Evolutionary conservation across 768 basidiomycete species (phyloP).

Genomic region (Suillus luteus): DNA sequence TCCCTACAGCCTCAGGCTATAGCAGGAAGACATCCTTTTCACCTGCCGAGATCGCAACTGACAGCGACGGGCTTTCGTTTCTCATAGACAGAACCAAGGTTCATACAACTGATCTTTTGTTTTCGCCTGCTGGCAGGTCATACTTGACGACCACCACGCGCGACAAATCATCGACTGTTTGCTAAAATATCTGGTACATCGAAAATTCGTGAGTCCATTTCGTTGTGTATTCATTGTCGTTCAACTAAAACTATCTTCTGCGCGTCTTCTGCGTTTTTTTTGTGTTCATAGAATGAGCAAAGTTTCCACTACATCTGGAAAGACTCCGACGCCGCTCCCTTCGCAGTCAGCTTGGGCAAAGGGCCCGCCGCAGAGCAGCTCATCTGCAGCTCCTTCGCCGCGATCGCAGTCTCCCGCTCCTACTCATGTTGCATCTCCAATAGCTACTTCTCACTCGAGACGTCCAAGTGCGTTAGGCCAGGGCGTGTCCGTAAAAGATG

Average conservation of each 20-base stretch:
- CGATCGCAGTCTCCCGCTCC: constrained; percentile 81
- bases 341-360: constrained; percentile 88
- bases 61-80: constrained; percentile 38
- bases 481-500: constrained; percentile 76
- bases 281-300: constrained; percentile 81
- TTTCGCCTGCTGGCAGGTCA: constrained; percentile 91
- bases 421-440: constrained; percentile 45
- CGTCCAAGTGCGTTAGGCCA: constrained; percentile 75
- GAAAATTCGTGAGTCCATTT: constrained; percentile 44
- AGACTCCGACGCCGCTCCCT: constrained; percentile 73
- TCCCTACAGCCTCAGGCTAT: constrained; percentile 41
- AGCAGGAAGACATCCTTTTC: constrained; percentile 28
- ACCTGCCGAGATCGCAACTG: constrained; percentile 35
- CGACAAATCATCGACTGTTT: constrained; percentile 55
- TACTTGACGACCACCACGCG: constrained; percentile 81
- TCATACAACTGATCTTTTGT: constrained; percentile 52
- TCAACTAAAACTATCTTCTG: not conserved
- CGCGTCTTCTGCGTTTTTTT: not conserved
- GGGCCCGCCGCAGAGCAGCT: constrained; percentile 70
- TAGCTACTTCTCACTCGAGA: constrained; percentile 66
- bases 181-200: constrained; percentile 45
- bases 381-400: constrained; percentile 56
- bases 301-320: constrained; percentile 74
- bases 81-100: constrained; percentile 42
- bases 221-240: constrained; percentile 18